A percentile compares a stretch with the other conserved stretches of the same genome.
Conservation (phyloP, 306 rosid genomes). For the Spatholobus suberectus region DNA sequence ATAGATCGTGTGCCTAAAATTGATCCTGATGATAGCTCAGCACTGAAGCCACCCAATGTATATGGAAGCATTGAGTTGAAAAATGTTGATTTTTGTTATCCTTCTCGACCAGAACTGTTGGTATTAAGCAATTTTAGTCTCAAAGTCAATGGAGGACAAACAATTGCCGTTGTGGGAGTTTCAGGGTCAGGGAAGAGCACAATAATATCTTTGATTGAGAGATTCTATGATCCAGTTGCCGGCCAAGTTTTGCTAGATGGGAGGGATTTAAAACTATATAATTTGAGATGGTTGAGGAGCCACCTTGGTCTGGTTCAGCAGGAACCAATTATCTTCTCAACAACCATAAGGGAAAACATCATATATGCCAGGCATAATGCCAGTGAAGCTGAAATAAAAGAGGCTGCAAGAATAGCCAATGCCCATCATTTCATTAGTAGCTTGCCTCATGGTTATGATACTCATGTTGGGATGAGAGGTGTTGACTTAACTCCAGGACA, state of each 20-base stretch:
- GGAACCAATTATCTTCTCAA: conserved; percentile 97
- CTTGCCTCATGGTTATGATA: conserved; percentile 98
- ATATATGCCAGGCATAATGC: conserved; percentile 99
- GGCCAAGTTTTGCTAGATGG: conserved; percentile 97
- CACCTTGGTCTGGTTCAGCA: conserved; percentile 99
- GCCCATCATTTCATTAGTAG: conserved; percentile 99
- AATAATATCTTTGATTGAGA: conserved; percentile 92
- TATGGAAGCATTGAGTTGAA: conserved; percentile 96
- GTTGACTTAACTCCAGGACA: conserved; percentile 99
- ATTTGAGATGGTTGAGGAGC: conserved; percentile 95
- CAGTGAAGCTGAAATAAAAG: conserved; percentile 97
- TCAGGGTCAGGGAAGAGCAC: conserved; percentile 99
- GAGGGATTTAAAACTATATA: conserved; percentile 87
- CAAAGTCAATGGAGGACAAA: conserved; percentile 95
- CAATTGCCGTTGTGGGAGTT: conserved; percentile 97
- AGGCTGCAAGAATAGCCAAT: conserved; percentile 98
- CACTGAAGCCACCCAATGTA: conserved; percentile 93
- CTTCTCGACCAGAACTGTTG: conserved; percentile 95
- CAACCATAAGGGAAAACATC: conserved; percentile 95
- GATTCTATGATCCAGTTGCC: conserved; percentile 97
- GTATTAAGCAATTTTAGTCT: conserved; percentile 95
- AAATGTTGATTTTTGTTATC: conserved; percentile 93
- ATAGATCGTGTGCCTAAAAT: conserved; percentile 94
- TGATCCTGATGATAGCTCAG: conserved; percentile 91
- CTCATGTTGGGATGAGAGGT: conserved; percentile 99